Evolutionary conservation across 2,329 filamentous ascomycete species (phyloP).

Genomic region (Ceratocystis huliohia): DNA sequence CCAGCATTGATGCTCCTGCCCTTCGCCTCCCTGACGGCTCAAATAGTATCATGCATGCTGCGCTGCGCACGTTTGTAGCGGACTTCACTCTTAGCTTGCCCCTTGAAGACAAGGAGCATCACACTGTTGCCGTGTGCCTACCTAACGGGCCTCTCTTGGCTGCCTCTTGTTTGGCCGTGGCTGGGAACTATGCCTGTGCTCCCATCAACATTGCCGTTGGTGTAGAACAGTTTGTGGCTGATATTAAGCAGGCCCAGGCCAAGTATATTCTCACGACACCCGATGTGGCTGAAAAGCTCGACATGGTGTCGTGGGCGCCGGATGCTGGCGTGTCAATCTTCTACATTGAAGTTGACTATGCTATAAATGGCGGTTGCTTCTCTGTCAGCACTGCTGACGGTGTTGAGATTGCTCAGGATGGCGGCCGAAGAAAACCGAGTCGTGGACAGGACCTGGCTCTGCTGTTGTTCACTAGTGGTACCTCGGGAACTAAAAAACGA

Average conservation of each 20-base stretch:
- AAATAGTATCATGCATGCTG: constrained; percentile 27
- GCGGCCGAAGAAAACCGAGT: constrained; percentile 28
- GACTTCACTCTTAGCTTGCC: constrained; percentile 27
- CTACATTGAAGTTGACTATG: constrained; percentile 29
- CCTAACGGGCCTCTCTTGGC: constrained; percentile 44
- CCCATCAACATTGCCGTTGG: constrained; percentile 40
- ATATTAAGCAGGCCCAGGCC: constrained; percentile 37
- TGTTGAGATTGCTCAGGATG: constrained; percentile 17
- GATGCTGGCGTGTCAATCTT: constrained; percentile 31
- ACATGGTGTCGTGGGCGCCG: constrained; percentile 27
- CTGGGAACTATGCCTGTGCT: constrained; percentile 39
- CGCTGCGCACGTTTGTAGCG: constrained; percentile 27
- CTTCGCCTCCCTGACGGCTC: constrained; percentile 25
- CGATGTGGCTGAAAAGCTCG: constrained; percentile 31
- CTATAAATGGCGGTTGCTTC: constrained; percentile 28
- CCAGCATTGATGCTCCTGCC: constrained; percentile 25
- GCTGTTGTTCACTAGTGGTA: constrained; percentile 45
- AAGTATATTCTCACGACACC: constrained; percentile 35
- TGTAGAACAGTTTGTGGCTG: constrained; percentile 38
- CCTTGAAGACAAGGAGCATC: constrained; percentile 26
- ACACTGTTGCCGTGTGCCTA: constrained; percentile 38
- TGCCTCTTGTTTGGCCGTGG: constrained; percentile 36
- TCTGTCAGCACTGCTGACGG: constrained; percentile 23
- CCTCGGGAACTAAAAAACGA: constrained; percentile 46
- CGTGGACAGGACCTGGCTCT: constrained; percentile 36